phyloP scores from a whole-genome alignment of 2,329 filamentous ascomycete genomes.

The Fusarium haematococcum region DNA sequence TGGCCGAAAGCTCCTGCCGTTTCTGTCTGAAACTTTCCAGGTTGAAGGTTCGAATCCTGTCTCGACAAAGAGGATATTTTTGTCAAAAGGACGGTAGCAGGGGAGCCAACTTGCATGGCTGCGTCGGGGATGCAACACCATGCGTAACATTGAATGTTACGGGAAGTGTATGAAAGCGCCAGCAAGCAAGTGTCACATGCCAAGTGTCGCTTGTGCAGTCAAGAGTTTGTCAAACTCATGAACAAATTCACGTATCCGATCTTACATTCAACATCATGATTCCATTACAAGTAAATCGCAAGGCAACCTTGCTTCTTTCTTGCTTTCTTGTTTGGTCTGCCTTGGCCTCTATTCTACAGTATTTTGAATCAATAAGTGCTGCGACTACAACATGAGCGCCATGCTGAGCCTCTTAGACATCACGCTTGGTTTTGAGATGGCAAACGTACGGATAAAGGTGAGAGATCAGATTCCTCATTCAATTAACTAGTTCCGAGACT shows the following conservation, averaged over 20 bases:
- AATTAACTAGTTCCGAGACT: background rate
- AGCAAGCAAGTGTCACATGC: background rate
- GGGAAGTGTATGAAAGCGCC: background rate
- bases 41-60: background rate
- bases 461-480: background rate
- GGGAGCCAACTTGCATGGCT: background rate
- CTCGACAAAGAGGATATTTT: background rate
- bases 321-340: background rate
- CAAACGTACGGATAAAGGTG: background rate
- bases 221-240: background rate
- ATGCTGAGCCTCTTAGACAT: background rate
- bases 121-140: background rate
- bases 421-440: background rate
- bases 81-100: background rate
- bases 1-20: background rate
- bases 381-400: background rate
- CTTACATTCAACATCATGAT: background rate
- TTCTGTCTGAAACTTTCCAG: background rate
- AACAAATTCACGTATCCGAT: background rate
- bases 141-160: background rate
- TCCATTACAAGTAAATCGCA: background rate
- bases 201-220: background rate
- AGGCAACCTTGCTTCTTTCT: background rate
- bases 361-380: background rate
- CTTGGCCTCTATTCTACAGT: background rate